Base-by-base conservation (phyloP, 2,329 filamentous ascomycete species). In the Ophiostoma triangulosporum region DNA sequence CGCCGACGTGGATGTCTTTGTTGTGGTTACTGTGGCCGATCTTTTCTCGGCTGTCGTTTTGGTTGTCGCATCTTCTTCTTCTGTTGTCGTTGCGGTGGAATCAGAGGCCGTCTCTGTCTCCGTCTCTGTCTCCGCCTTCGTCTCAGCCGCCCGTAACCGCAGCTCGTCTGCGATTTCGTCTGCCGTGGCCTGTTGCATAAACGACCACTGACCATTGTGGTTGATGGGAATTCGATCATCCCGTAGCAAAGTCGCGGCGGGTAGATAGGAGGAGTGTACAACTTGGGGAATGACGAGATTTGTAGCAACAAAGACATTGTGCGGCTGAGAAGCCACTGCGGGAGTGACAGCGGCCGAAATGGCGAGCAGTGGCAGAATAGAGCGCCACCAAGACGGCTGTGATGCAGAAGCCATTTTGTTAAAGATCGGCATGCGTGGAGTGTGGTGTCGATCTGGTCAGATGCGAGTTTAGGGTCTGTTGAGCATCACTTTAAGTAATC, bases 201-300 rank as follows among this genome's bases (percentile, higher is more conserved):
- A 66, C 20, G 61, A 60, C 69, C 69, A 71, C 33, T 62, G 59
- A 36, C 66, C 66, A 48, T 65, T 59, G 43, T 64, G 53, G 54
- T 64, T 60, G 54, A 66, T 58, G 31, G 66, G 66, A 32, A 66
- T 59, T 40, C 66, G 64, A 31, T 63, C 63, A 61, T 71, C 69
- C 53, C 68, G 61, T 33, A 68, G 49, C 50, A 71, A 57, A 9
- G 63, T 65, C 52, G 67, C 66, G 35, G 57, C 57, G 33, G 62
- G 45, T 52, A 58, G 46, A 60, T 33, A 20, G 24, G 7, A 33
- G 2, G 59, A 12, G 55, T 58, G 56, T 43, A 15, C 20, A 35
- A 45, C 58, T 53, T 26, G 63, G 57, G 4, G 50, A 20, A 61
- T 57, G 58, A 62, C 57, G 58, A 60, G 46, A 2, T 43, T 54